phyloP scores from a whole-genome alignment of 2,329 filamentous ascomycete genomes.

The Sphaceloma murrayae region DNA sequence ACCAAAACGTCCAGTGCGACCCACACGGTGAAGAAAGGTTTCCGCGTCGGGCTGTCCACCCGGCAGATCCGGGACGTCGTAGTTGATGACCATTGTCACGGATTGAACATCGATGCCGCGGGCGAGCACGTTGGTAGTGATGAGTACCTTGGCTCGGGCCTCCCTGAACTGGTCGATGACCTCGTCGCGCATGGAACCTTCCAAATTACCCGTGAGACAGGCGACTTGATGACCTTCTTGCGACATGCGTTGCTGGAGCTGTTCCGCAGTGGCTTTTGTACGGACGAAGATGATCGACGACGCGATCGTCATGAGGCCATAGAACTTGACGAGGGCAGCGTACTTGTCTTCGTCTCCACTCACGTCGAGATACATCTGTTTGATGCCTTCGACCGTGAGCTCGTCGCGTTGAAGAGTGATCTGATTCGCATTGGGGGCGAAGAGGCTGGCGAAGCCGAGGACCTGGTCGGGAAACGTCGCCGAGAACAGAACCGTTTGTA shows the following conservation, averaged over 20 bases:
- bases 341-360: slow-evolving; percentile 75
- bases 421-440: slow-evolving; percentile 76
- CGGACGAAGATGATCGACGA: slow-evolving; percentile 98
- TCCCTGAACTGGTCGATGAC: slow-evolving; percentile 79
- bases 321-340: slow-evolving; percentile 78
- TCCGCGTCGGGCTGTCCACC: slow-evolving; percentile 74
- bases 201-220: slow-evolving; percentile 78
- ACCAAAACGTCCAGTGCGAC: slow-evolving; percentile 91
- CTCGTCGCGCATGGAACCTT: slow-evolving; percentile 70
- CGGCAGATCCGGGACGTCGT: slow-evolving; percentile 49
- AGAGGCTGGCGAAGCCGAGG: slow-evolving; percentile 69
- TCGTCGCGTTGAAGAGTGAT: slow-evolving; percentile 82
- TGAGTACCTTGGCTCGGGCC: slow-evolving; percentile 86
- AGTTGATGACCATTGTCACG: slow-evolving; percentile 98
- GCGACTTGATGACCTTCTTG: slow-evolving; percentile 86
- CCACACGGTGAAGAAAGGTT: slow-evolving; percentile 96
- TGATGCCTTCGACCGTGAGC: slow-evolving; percentile 92
- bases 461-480: slow-evolving; percentile 87
- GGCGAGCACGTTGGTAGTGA: slow-evolving; percentile 92
- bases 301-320: slow-evolving; percentile 90
- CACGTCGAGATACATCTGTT: slow-evolving; percentile 96
- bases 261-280: slow-evolving; percentile 58
- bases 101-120: slow-evolving; percentile 88
- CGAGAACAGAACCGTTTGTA: slow-evolving; percentile 92
- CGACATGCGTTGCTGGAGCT: slow-evolving; percentile 79